phyloP scores from a whole-genome alignment of 768 basidiomycete genomes.

The Lactifluus rugatus region DNA sequence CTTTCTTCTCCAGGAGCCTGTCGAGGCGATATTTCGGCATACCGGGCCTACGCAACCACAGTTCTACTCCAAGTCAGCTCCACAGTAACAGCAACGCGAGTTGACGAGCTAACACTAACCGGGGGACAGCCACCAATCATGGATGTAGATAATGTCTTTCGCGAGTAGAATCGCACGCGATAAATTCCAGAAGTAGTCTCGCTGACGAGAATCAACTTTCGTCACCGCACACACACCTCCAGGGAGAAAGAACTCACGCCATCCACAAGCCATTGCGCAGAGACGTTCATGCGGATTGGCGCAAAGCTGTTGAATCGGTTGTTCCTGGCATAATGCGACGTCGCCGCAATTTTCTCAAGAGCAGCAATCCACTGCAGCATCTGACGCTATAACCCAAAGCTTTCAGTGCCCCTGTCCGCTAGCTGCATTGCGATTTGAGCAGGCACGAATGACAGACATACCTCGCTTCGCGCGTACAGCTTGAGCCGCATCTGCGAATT shows the following conservation, averaged over 20 bases:
- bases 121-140: conserved; percentile 97
- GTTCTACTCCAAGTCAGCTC: conserved; percentile 36
- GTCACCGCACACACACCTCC: not conserved
- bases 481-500: conserved; percentile 88
- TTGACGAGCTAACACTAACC: conserved; percentile 33
- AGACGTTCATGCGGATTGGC: conserved; percentile 84
- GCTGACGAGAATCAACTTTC: conserved; percentile 33
- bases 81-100: not conserved
- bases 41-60: conserved; percentile 75
- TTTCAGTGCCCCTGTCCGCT: not conserved
- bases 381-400: conserved; percentile 49
- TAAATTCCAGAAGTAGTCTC: conserved; percentile 98
- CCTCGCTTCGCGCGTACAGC: conserved; percentile 80
- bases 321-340: conserved; percentile 64
- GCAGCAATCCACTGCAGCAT: conserved; percentile 97
- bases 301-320: conserved; percentile 95
- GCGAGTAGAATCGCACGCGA: conserved; percentile 86
- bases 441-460: conserved; percentile 24
- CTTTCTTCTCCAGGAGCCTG: conserved; percentile 76
- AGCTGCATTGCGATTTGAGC: not conserved
- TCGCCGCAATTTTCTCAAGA: conserved; percentile 66
- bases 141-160: conserved; percentile 83
- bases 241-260: conserved; percentile 47
- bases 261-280: conserved; percentile 97
- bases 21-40: conserved; percentile 85